Evolutionary conservation across 169 alveolate species (phyloP), one percentile per base, ranked within the genome.

Genomic region (Cryptosporidium viatorum): DNA sequence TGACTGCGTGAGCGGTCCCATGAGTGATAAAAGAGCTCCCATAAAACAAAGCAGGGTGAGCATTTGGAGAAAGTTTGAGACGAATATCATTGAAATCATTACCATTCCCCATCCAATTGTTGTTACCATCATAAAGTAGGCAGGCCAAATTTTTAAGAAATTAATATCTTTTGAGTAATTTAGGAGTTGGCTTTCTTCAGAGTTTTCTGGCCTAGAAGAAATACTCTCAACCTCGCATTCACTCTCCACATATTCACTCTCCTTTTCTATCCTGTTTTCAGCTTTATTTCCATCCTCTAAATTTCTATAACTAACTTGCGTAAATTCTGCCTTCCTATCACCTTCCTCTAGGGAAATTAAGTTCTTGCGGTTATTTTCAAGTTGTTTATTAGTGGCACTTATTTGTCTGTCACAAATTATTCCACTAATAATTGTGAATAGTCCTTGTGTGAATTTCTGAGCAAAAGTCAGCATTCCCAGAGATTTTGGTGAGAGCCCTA

Each of bases 1-100:
- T 37, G 89, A 80, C n/a, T 80, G 89, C 7, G 89, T 80, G 23
- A 80, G 68, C 7, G 89, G 89, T 4, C 89, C 89, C 89, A 80
- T 80, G 14, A 80, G 51, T 7, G 89, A 80, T 39, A 80, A 33
- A 48, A 80, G 62, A 10, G 51, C 50, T 41, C 89, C 89, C 39
- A 80, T 48, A 2, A 59, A 60, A 51, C 73, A 80, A n/a, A 62
- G 70, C 26, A 80, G 26, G 16, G 29, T 65, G 7, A 59, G 59
- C 89, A 80, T 80, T 50, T 80, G 80, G 16, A 65, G 16, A 26
- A 80, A 31, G 39, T 31, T 80, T 21, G 74, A 48, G 7, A 80
- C 89, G 26, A 80, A 80, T 37, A 80, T 41, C 89, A 80, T 80
- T 21, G 62, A 59, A 12, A 62, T 21, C 89, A 80, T 31, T n/a